Conservation (phyloP, 108 stramenopile species). For the Cyclostephanos invisitatus region DNA sequence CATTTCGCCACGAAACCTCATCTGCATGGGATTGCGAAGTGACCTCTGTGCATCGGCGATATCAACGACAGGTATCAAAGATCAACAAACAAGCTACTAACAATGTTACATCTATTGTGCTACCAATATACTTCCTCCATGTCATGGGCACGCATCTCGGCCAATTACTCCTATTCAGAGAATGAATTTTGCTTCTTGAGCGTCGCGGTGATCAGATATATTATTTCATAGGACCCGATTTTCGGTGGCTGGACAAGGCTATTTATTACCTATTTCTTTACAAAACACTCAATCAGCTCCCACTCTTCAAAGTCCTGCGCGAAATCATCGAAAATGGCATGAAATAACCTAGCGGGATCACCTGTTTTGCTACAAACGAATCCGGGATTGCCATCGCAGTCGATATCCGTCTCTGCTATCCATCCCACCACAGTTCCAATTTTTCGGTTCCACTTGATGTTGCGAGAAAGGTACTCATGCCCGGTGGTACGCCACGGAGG, state of each 20-base stretch:
- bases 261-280: slow-evolving; percentile 13
- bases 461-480: slow-evolving; percentile 61
- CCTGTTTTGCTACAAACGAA: slow-evolving; percentile 68
- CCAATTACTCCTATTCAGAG: background rate
- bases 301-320: slow-evolving; percentile 81
- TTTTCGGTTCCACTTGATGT: slow-evolving; percentile 42
- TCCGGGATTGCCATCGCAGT: slow-evolving; percentile 83
- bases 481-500: slow-evolving; percentile 78
- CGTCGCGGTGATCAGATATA: background rate
- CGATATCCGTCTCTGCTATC: slow-evolving; percentile 77
- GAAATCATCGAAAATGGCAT: slow-evolving; percentile 77
- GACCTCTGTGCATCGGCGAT: background rate
- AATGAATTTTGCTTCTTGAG: background rate
- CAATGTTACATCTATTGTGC: background rate
- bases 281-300: slow-evolving; percentile 61
- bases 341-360: slow-evolving; percentile 71
- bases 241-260: background rate
- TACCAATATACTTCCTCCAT: background rate
- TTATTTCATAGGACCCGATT: background rate
- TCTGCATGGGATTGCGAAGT: background rate
- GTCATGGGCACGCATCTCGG: background rate
- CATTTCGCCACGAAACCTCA: slow-evolving; percentile 35
- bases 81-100: background rate
- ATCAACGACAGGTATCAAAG: background rate
- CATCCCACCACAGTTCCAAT: slow-evolving; percentile 70